These are phyloP conservation scores for Pseudogymnoascus sp. DNA, from an alignment of 2,329 filamentous ascomycete species.

Conservation along the genomic window DNA sequence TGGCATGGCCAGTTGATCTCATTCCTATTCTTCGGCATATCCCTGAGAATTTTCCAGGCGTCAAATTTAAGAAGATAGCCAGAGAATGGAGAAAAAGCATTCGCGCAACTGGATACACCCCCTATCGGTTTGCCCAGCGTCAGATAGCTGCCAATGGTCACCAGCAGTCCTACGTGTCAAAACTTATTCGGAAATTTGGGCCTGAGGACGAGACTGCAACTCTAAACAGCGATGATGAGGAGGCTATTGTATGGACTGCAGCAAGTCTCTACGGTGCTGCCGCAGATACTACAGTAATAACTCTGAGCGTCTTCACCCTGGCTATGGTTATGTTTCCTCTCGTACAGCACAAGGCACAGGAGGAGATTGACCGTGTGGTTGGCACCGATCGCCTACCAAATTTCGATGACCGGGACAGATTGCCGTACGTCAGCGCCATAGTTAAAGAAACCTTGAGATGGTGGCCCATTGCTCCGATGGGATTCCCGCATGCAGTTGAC, in stretches of 20 bases:
- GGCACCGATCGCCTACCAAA: conserved; percentile 39
- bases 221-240: conserved; percentile 9
- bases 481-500: conserved; percentile 45
- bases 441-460: conserved; percentile 41
- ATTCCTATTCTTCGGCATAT: conserved; percentile 12
- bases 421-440: conserved; percentile 39
- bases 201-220: not conserved
- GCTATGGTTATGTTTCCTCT: conserved; percentile 14
- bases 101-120: conserved; percentile 10
- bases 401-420: conserved; percentile 36
- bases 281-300: conserved; percentile 12
- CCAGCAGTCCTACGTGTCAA: conserved; percentile 13
- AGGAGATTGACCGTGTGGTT: conserved; percentile 41
- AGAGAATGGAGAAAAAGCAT: conserved; percentile 13
- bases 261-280: conserved; percentile 11
- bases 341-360: conserved; percentile 26
- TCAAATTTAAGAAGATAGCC: conserved; percentile 13
- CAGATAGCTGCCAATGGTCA: conserved; percentile 9
- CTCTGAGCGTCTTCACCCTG: conserved; percentile 15
- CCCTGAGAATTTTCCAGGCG: conserved; percentile 14
- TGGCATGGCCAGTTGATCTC: conserved; percentile 13
- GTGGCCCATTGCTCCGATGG: conserved; percentile 39
- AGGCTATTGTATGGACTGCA: conserved; percentile 14
- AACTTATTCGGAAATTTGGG: conserved; percentile 10
- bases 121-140: conserved; percentile 12